phyloP scores from a whole-genome alignment of 2,329 filamentous ascomycete genomes.

The Aspergillus sp. region DNA sequence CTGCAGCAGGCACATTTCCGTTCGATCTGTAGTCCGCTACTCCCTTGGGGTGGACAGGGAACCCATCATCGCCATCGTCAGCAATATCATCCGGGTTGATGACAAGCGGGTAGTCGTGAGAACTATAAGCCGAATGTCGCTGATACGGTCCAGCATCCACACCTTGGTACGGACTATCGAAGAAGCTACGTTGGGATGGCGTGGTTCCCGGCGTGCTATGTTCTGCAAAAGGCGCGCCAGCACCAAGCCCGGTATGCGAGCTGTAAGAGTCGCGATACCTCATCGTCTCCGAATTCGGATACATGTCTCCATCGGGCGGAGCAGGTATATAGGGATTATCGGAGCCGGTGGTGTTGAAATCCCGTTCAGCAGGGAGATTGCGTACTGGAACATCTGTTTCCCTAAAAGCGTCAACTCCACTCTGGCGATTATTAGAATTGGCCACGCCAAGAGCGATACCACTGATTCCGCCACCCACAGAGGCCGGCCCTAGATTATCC shows the following conservation, averaged over 20 bases:
- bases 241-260: slow-evolving; percentile 40
- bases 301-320: slow-evolving; percentile 18
- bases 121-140: slow-evolving; percentile 56
- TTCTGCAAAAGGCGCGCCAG: slow-evolving; percentile 35
- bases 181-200: slow-evolving; percentile 55
- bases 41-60: slow-evolving; percentile 48
- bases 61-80: slow-evolving; percentile 86
- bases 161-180: slow-evolving; percentile 37
- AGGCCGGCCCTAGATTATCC: slow-evolving; percentile 66
- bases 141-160: slow-evolving; percentile 63
- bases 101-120: slow-evolving; percentile 51
- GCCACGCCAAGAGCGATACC: slow-evolving; percentile 68
- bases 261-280: slow-evolving; percentile 43
- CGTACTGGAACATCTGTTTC: slow-evolving; percentile 33
- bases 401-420: slow-evolving; percentile 64
- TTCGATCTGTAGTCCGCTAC: not conserved
- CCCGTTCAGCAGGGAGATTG: slow-evolving; percentile 38
- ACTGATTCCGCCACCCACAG: slow-evolving; percentile 65
- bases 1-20: slow-evolving; percentile 41
- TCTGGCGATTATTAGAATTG: slow-evolving; percentile 64
- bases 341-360: slow-evolving; percentile 35
- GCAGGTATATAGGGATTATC: slow-evolving; percentile 42
- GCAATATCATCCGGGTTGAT: slow-evolving; percentile 78
- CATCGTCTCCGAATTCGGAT: slow-evolving; percentile 27
- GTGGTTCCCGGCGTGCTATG: slow-evolving; percentile 34